phyloP scores from a whole-genome alignment of 1,139 yeast genomes.

The Zhuliangozyma blackwelliae region DNA sequence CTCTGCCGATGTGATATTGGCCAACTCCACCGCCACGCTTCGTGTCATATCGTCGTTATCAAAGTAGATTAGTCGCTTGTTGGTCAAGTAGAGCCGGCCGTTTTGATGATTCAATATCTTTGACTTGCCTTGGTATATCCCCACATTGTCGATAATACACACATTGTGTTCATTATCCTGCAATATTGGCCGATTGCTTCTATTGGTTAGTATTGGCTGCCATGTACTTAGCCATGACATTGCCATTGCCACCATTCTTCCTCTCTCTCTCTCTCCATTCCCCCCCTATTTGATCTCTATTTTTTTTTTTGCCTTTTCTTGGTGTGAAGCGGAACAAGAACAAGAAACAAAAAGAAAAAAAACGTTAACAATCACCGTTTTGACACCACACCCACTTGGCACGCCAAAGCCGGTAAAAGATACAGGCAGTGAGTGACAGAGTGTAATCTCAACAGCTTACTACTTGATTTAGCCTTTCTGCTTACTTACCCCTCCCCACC shows the following conservation, averaged over 20 bases:
- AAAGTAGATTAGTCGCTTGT: conserved; percentile 66
- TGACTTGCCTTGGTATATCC: conserved; percentile 66
- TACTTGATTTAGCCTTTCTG: too few relatives aligned
- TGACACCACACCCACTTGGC: too few relatives aligned
- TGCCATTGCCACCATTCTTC: too few relatives aligned
- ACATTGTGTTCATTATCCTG: conserved; percentile 37
- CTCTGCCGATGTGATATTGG: conserved; percentile 41
- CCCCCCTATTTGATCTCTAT: too few relatives aligned
- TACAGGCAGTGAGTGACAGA: too few relatives aligned
- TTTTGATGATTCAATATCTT: conserved; percentile 62
- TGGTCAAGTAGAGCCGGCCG: conserved; percentile 78
- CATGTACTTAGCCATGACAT: conserved; percentile 23
- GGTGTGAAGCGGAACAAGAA: too few relatives aligned
- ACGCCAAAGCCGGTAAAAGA: too few relatives aligned
- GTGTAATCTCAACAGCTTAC: too few relatives aligned
- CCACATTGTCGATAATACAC: conserved; percentile 53
- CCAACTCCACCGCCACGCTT: conserved; percentile 50
- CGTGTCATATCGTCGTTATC: conserved; percentile 43
- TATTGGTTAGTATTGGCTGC: conserved; percentile 35
- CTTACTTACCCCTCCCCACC: background rate
- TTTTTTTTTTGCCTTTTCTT: too few relatives aligned
- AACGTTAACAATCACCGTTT: too few relatives aligned
- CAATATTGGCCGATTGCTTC: conserved; percentile 47
- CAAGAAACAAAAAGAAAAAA: too few relatives aligned
- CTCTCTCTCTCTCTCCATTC: too few relatives aligned